A percentile compares a stretch with the other conserved stretches of the same genome.
Evolutionary conservation across 169 alveolate genomes (phyloP).

Genomic region (Prorocentrum cordatum): DNA sequence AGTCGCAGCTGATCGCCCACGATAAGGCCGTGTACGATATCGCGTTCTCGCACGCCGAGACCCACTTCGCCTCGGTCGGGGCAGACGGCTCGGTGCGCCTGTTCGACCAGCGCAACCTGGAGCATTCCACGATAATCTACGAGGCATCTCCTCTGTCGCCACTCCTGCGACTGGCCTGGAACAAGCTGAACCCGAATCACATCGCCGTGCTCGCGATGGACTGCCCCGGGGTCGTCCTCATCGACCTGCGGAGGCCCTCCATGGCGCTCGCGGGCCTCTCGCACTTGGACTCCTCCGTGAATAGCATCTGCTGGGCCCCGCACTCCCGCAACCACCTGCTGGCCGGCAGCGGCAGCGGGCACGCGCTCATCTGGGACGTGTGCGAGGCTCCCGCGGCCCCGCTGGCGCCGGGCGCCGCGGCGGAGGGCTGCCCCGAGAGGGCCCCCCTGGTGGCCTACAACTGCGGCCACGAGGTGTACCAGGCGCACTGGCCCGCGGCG

Average conservation of each 20-base stretch:
- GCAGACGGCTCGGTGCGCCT: conserved; percentile 70
- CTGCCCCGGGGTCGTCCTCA: conserved; percentile 29
- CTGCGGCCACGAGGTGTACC: conserved; percentile 49
- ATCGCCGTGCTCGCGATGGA: conserved; percentile 44
- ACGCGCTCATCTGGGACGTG: conserved; percentile 45
- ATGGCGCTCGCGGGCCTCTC: conserved; percentile 24
- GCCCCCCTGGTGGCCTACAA: conserved; percentile 21
- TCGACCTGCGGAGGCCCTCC: conserved; percentile 53
- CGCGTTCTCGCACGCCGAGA: conserved; percentile 74
- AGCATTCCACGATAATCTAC: conserved; percentile 68
- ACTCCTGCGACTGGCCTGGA: conserved; percentile 58
- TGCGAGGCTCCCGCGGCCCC: conserved; percentile 18
- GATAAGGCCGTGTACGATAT: conserved; percentile 87
- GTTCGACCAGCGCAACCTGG: conserved; percentile 62
- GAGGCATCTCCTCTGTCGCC: conserved; percentile 52
- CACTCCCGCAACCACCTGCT: conserved; percentile 63
- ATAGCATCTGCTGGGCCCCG: conserved; percentile 46
- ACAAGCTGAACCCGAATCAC: conserved; percentile 30
- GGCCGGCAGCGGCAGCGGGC: conserved; percentile 46
- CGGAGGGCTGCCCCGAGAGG: no score
- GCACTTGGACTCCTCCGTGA: no score
- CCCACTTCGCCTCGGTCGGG: conserved; percentile 59
- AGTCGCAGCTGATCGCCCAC: conserved; percentile 85
- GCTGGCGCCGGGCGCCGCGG: no score
- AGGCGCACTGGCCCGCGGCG: conserved; percentile 49